These are phyloP conservation scores for Alternaria triticina DNA, from an alignment of 2,329 filamentous ascomycete species.

Conservation along the genomic window DNA sequence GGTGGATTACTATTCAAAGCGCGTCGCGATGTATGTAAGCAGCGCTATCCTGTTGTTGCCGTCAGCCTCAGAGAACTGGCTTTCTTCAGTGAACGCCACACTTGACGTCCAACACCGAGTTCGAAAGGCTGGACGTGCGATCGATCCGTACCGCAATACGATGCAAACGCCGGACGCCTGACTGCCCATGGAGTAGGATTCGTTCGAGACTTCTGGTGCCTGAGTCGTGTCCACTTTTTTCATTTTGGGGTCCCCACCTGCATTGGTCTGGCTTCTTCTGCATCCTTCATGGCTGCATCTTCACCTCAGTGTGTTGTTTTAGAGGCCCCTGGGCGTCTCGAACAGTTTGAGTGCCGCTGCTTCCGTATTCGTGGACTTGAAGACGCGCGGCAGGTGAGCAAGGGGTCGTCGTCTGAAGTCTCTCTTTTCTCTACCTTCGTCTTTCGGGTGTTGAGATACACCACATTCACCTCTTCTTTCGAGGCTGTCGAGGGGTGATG, in stretches of 20 bases:
- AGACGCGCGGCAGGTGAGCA: background rate
- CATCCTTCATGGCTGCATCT: background rate
- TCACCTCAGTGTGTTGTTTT: background rate
- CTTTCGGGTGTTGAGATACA: background rate
- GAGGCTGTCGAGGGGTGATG: background rate
- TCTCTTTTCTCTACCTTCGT: background rate
- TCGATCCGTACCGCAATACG: constrained; percentile 6
- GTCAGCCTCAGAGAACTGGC: background rate
- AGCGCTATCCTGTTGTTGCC: background rate
- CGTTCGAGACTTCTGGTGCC: background rate
- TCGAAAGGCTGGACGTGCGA: background rate
- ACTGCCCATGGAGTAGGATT: background rate
- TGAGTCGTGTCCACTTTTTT: background rate
- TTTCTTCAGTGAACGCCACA: background rate
- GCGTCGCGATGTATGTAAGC: background rate
- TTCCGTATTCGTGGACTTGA: background rate
- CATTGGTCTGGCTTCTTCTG: background rate
- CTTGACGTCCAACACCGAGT: background rate
- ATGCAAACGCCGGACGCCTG: background rate
- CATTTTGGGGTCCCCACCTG: background rate
- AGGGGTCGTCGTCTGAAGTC: background rate
- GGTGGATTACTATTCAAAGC: background rate
- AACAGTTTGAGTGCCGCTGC: background rate
- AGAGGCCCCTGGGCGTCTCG: background rate
- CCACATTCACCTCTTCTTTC: background rate